Evolutionary conservation across 306 rosid genomes (phyloP).

Genomic region (Styphnolobium japonicum): DNA sequence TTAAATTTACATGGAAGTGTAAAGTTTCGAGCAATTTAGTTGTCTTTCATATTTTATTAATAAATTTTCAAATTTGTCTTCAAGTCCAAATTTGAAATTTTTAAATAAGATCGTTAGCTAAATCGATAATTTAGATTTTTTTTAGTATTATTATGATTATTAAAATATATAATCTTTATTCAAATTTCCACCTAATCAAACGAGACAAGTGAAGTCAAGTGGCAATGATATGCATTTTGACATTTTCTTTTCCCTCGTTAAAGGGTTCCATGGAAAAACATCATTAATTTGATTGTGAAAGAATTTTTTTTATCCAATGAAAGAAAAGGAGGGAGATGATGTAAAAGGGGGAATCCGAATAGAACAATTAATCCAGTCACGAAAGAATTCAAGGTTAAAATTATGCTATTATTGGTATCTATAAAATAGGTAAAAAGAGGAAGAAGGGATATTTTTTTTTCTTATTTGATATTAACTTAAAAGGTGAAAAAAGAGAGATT

Average conservation of each 20-base stretch:
- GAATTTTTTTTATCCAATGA: too few species aligned
- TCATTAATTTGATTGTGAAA: too few species aligned
- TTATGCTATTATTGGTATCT: too few species aligned
- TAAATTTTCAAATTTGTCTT: neutral
- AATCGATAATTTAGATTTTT: neutral
- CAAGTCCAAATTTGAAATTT: neutral
- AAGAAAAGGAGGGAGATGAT: neutral
- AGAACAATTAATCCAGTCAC: neutral
- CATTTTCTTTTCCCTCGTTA: neutral
- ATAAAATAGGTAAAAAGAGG: too few species aligned
- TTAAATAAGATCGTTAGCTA: neutral
- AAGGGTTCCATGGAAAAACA: neutral
- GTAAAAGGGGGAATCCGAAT: neutral
- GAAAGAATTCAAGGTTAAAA: neutral
- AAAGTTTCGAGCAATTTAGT: neutral
- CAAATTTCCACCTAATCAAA: neutral
- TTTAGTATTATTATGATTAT: neutral
- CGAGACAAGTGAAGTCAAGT: neutral
- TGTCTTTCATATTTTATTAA: neutral
- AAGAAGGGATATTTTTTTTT: too few species aligned
- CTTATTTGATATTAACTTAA: too few species aligned
- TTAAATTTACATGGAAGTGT: too few species aligned
- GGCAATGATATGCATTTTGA: neutral
- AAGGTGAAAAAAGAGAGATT: too few species aligned
- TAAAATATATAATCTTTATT: neutral